Evolutionary conservation across 1,139 yeast genomes (phyloP).

Genomic region (Geotrichum candidum): DNA sequence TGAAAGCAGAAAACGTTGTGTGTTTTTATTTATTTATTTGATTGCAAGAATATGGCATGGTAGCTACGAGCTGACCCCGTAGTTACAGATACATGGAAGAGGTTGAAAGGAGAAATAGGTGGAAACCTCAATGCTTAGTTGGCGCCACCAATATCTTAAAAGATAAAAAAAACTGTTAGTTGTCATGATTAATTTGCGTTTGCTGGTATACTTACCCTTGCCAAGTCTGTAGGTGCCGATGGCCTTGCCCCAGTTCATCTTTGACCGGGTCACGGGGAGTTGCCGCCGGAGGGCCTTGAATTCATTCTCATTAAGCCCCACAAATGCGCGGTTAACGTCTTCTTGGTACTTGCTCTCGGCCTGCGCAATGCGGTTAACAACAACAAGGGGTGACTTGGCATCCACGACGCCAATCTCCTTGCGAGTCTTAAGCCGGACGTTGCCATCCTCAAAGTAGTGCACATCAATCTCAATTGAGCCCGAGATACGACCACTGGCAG

Average conservation of each 20-base stretch:
- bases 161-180: not conserved
- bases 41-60: no score
- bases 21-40: not conserved
- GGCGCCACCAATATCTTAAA: constrained; percentile 16
- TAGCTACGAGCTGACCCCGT: not conserved
- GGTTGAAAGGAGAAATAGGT: not conserved
- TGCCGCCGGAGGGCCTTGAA: constrained; percentile 86
- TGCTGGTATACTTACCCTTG: constrained; percentile 46
- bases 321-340: constrained; percentile 57
- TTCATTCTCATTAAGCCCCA: constrained; percentile 66
- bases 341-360: constrained; percentile 61
- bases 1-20: not conserved
- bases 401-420: constrained; percentile 37
- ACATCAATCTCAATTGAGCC: constrained; percentile 66
- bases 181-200: not conserved
- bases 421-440: constrained; percentile 66
- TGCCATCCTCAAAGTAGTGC: constrained; percentile 95
- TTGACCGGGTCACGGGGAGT: constrained; percentile 84
- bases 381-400: constrained; percentile 25
- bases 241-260: constrained; percentile 92
- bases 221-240: constrained; percentile 87
- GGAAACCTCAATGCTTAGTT: not conserved
- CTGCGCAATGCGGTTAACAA: constrained; percentile 49
- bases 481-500: constrained; percentile 34
- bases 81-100: not conserved